Conservation (phyloP, 192 early-diverging fungal species). For the Podila verticillata region DNA sequence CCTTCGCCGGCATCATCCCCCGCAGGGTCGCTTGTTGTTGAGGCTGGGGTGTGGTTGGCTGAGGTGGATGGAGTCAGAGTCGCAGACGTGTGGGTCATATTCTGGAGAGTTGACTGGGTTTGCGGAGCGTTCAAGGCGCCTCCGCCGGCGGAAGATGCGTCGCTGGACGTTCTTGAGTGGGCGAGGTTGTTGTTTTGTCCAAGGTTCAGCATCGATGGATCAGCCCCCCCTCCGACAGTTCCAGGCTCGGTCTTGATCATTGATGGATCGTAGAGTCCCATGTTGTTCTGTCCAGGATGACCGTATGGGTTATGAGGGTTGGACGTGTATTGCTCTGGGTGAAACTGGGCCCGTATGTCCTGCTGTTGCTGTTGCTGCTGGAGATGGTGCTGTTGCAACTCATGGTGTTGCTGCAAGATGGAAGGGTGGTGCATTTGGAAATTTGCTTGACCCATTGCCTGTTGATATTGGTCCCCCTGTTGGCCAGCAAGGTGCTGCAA, state of each 20-base stretch:
- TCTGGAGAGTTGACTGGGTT: background rate
- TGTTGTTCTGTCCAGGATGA: conserved; percentile 12
- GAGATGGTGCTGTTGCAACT: conserved; percentile 1
- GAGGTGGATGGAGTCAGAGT: background rate
- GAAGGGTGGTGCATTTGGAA: conserved; percentile 2
- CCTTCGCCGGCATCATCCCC: background rate
- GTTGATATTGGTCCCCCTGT: conserved; percentile 1
- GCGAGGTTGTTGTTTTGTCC: conserved; percentile 1
- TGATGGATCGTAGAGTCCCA: background rate
- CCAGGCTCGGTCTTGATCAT: conserved; percentile 8
- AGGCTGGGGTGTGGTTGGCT: background rate
- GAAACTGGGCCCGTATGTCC: conserved; percentile 13
- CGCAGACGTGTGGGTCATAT: background rate
- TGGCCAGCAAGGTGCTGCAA: conserved; percentile 2
- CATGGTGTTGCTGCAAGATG: conserved; percentile 6
- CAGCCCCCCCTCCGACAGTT: background rate
- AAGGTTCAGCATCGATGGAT: background rate
- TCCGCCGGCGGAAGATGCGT: background rate
- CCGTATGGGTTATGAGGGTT: background rate
- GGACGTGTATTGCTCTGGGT: background rate
- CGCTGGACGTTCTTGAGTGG: conserved; percentile 5
- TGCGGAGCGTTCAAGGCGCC: background rate
- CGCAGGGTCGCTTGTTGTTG: background rate
- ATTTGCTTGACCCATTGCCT: background rate
- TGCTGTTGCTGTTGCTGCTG: conserved; percentile 21